Conservation (phyloP, 148 eudicot genomes). For the Chenopodium quinoa region DNA sequence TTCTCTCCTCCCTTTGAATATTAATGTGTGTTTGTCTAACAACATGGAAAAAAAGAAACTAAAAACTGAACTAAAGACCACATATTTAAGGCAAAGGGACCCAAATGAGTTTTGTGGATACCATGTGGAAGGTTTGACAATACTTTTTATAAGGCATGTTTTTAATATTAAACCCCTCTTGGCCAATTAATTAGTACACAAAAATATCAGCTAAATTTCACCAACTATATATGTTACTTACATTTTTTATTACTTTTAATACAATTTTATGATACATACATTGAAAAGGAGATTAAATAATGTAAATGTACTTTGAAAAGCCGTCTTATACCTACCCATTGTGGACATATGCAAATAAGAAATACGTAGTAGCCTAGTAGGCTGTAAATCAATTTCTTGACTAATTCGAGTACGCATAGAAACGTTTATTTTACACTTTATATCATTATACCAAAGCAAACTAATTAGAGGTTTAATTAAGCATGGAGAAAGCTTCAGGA, state of each 20-base stretch:
- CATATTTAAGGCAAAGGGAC: constrained; percentile 3
- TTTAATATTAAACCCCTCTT: constrained; percentile 6
- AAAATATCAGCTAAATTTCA: not conserved
- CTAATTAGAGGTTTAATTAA: not conserved
- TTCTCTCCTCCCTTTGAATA: not conserved
- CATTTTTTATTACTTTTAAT: too few relatives aligned
- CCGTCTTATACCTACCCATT: too few relatives aligned
- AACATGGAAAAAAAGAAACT: constrained; percentile 3
- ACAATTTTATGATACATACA: too few relatives aligned
- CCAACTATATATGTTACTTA: not conserved
- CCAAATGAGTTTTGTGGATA: not conserved
- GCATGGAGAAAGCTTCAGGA: constrained; percentile 10
- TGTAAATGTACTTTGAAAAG: too few relatives aligned
- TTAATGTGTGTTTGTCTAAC: not conserved
- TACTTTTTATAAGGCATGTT: not conserved
- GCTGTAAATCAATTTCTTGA: too few relatives aligned
- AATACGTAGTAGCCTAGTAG: too few relatives aligned
- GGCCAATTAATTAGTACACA: not conserved
- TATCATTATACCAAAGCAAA: too few relatives aligned
- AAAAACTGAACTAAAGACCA: constrained; percentile 6
- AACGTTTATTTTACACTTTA: too few relatives aligned
- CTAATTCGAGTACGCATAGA: too few relatives aligned
- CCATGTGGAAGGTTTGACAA: constrained; percentile 22
- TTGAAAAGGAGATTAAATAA: too few relatives aligned
- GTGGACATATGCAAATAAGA: too few relatives aligned